A percentile compares a stretch with the other conserved stretches of the same genome.
These are phyloP conservation scores for Penicillium cosmopolitanum DNA, from an alignment of 495 filamentous ascomycete species.

Conservation along the genomic window DNA sequence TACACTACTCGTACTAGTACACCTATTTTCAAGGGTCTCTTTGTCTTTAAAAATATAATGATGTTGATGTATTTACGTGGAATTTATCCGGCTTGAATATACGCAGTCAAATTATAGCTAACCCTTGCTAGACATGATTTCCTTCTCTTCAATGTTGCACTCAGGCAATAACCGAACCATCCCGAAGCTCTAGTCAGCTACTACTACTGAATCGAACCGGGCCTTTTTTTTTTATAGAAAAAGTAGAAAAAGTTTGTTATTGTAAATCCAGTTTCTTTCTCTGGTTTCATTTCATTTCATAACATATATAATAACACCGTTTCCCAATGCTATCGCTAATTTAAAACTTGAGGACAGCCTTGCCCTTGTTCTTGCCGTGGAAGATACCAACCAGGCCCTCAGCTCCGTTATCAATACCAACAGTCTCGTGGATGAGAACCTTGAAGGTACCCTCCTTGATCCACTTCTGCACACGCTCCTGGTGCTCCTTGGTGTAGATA, in stretches of 20 bases:
- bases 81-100: neutral
- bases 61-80: too few relatives aligned
- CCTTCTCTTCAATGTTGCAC: conserved; percentile 2
- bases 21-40: neutral
- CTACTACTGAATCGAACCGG: neutral
- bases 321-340: conserved; percentile 12
- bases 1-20: neutral
- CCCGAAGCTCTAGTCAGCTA: neutral
- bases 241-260: neutral
- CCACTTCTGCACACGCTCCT: conserved; percentile 83
- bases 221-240: neutral
- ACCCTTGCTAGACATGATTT: neutral
- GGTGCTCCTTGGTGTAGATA: conserved; percentile 74
- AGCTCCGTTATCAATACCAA: conserved; percentile 81
- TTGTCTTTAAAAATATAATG: too few relatives aligned
- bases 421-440: conserved; percentile 67
- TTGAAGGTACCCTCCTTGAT: conserved; percentile 81
- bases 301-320: neutral
- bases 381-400: conserved; percentile 88
- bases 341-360: conserved; percentile 79
- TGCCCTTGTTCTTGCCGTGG: conserved; percentile 88
- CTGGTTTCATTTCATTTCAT: neutral
- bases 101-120: neutral
- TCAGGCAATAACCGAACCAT: conserved; percentile 10
- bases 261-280: neutral